A percentile compares a stretch with the other conserved stretches of the same genome.
phyloP scores from a whole-genome alignment of 495 filamentous ascomycete genomes.

The Penicillium nucicola region DNA sequence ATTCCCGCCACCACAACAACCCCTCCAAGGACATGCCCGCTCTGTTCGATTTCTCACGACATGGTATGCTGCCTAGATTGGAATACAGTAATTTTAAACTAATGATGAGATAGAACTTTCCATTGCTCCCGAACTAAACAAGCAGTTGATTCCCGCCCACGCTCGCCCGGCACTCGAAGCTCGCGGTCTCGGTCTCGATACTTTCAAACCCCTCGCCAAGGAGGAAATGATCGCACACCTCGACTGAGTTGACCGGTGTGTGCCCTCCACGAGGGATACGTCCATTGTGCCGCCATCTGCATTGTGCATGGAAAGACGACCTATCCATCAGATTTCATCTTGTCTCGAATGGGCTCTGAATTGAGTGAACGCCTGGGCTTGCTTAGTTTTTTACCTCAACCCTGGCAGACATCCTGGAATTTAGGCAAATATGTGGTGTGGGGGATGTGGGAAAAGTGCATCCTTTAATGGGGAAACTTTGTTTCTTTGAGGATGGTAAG shows the following conservation, averaged over 20 bases:
- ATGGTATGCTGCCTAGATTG: conserved; percentile 57
- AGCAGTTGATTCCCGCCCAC: conserved; percentile 80
- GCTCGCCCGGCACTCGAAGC: conserved; percentile 68
- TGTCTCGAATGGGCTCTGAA: conserved; percentile 35
- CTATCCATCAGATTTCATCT: conserved; percentile 33
- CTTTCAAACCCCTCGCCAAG: conserved; percentile 84
- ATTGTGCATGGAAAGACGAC: conserved; percentile 29
- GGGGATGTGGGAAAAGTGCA: conserved; percentile 18
- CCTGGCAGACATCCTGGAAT: conserved; percentile 7
- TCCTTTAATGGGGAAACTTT: conserved; percentile 32
- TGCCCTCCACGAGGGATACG: conserved; percentile 42
- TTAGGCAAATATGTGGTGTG: conserved; percentile 13
- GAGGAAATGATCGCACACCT: conserved; percentile 97
- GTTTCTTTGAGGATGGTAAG: conserved; percentile 21
- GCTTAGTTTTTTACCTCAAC: conserved; percentile 10
- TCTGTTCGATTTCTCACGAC: conserved; percentile 90
- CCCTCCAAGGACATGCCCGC: conserved; percentile 76
- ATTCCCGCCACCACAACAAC: conserved; percentile 82
- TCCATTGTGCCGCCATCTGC: conserved; percentile 29
- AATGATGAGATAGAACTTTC: conserved; percentile 72
- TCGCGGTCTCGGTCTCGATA: conserved; percentile 87
- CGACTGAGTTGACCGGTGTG: conserved; percentile 63
- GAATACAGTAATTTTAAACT: neutral
- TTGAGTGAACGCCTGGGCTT: conserved; percentile 13
- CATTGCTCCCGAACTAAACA: conserved; percentile 83